Percentiles rank a stretch among this genome's conserved stretches.
Evolutionary conservation across 1,284 basidiomycete species (phyloP).

Genomic region (Ceratobasidium sp.): DNA sequence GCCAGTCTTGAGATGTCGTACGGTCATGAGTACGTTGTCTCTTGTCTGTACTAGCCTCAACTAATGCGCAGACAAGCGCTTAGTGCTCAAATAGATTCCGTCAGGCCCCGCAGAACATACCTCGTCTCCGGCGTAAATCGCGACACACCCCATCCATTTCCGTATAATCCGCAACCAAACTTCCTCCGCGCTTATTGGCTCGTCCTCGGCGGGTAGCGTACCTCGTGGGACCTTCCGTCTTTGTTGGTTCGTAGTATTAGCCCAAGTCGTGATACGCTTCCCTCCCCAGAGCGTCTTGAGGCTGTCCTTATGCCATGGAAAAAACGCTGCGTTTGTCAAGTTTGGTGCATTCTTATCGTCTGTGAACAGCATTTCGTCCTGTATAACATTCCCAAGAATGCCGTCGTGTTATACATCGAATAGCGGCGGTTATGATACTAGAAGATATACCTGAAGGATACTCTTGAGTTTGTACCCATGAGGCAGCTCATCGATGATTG

Average conservation of each 20-base stretch:
- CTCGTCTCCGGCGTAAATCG: slow-evolving; percentile 30
- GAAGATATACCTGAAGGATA: slow-evolving; percentile 11
- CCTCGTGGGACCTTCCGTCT: neutral
- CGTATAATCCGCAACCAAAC: slow-evolving; percentile 24
- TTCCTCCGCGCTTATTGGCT: neutral
- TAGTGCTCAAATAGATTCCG: neutral
- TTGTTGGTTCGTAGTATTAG: neutral
- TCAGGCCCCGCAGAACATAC: neutral
- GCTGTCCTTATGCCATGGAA: slow-evolving; percentile 36
- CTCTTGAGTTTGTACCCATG: slow-evolving; percentile 27
- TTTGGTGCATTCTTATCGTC: neutral
- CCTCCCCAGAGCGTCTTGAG: slow-evolving; percentile 33
- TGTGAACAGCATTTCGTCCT: slow-evolving; percentile 18
- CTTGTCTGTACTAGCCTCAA: slow-evolving; percentile 40
- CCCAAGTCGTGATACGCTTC: slow-evolving; percentile 11
- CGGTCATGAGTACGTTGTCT: slow-evolving; percentile 9
- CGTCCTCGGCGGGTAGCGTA: neutral
- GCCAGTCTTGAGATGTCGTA: slow-evolving; percentile 2
- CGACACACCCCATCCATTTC: slow-evolving; percentile 41
- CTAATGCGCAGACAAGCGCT: neutral
- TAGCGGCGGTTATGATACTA: neutral
- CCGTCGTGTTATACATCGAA: neutral
- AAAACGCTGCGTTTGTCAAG: slow-evolving; percentile 24
- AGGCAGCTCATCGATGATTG: neutral
- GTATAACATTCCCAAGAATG: neutral